A percentile compares a stretch with the other conserved stretches of the same genome.
Evolutionary conservation across 495 filamentous ascomycete species (phyloP).

Genomic region (Penicillium ucsense): DNA sequence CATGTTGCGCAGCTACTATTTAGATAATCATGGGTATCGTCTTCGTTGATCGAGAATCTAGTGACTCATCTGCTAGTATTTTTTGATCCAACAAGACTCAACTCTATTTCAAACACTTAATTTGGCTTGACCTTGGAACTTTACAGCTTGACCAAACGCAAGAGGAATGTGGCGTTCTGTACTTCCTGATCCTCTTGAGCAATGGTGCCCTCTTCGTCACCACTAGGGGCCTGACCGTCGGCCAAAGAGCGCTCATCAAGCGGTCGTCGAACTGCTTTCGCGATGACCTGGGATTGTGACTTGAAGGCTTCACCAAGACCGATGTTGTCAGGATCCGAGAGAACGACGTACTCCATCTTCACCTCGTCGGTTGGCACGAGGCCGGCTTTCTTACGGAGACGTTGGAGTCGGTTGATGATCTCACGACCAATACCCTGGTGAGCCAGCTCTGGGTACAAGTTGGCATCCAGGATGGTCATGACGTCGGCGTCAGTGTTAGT

Average conservation of each 20-base stretch:
- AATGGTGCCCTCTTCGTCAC: slow-evolving; percentile 53
- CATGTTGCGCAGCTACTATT: too few species aligned
- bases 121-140: not conserved
- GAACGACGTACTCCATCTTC: slow-evolving; percentile 70
- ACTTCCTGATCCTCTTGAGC: slow-evolving; percentile 84
- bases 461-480: slow-evolving; percentile 69
- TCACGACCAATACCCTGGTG: slow-evolving; percentile 71
- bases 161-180: slow-evolving; percentile 73
- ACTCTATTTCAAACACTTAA: not conserved
- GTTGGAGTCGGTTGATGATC: slow-evolving; percentile 75
- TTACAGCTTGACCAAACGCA: slow-evolving; percentile 72
- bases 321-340: slow-evolving; percentile 66
- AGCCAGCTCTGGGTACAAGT: slow-evolving; percentile 61
- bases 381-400: slow-evolving; percentile 72
- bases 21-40: slow-evolving; percentile 1
- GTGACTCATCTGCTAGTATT: slow-evolving; percentile 2
- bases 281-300: slow-evolving; percentile 55
- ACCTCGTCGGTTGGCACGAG: slow-evolving; percentile 75
- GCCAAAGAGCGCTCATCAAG: slow-evolving; percentile 62
- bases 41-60: slow-evolving; percentile 5
- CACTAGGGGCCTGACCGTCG: slow-evolving; percentile 51
- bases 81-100: slow-evolving; percentile 5
- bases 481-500: slow-evolving; percentile 78
- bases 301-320: slow-evolving; percentile 68
- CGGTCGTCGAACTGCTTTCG: slow-evolving; percentile 71